Base-by-base conservation (phyloP, 2,329 filamentous ascomycete genomes). In the Tolypocladium album region DNA sequence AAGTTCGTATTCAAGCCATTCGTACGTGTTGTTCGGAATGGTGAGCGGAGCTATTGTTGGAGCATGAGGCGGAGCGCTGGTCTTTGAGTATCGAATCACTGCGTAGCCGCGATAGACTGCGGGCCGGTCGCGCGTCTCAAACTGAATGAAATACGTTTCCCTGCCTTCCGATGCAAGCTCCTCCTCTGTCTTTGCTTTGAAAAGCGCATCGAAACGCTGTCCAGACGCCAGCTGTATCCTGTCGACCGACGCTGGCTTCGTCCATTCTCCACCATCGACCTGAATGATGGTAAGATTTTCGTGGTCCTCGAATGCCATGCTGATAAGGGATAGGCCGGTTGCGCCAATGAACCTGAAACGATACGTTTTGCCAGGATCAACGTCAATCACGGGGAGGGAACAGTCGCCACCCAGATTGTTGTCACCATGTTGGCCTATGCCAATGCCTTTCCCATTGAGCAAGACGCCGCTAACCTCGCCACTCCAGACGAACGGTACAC, bases 351-450 rank as follows among this genome's bases (percentile, higher is more conserved):
- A 82, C 12, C 86, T 78, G 58, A 88, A 70, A 1, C 85, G 78
- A 65, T 88, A 89, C 0, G 79, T 84, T 67, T 79, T 84, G 13
- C 75, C 80, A 0, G 85, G 82, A 43, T 85, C 73, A 11, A 89
- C 81, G 7, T 82, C 76, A 61, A 88, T 81, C 4, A 84, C 73
- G 5, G 78, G 75, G 3, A 81, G 73, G 81, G 79, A 47, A 68
- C 71, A 59, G 39, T 58, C 50, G 20, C 61, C 36, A n/a, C 3
- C 17, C 2, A n/a, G 31, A 7, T 17, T 34, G 2, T 56, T 13
- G n/a, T 13, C 12, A 9, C 7, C 34, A 31, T 50, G 22, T 40
- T 34, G 52, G 52, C 13, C 58, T 42, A 59, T 31, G 43, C 27
- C 20, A 22, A 61, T 60, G n/a, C 59, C 60, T 34, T 61, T 45